A percentile compares a stretch with the other conserved stretches of the same genome.
phyloP scores from a whole-genome alignment of 352 stramenopile species.

The Pythium rishiriense region DNA sequence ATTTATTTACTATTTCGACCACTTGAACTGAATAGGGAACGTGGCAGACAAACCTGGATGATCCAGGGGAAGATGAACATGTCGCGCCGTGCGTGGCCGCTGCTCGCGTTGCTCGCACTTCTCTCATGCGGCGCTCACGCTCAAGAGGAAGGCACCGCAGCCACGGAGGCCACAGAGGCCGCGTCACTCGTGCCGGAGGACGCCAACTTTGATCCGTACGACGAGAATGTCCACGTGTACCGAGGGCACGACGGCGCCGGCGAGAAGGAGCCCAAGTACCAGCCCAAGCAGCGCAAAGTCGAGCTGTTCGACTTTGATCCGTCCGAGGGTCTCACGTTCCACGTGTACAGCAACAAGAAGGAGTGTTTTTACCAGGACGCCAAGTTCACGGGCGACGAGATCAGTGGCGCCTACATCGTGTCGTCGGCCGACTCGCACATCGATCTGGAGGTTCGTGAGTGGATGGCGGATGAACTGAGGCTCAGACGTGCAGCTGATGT shows the following conservation, averaged over 20 bases:
- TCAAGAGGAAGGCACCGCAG: background rate
- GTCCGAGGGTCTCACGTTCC: constrained; percentile 80
- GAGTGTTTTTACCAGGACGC: constrained; percentile 76
- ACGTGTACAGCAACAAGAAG: constrained; percentile 39
- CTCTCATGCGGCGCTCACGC: background rate
- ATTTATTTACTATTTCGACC: background rate
- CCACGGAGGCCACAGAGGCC: background rate
- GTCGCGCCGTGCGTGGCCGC: constrained; percentile 8
- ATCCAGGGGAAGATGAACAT: constrained; percentile 2
- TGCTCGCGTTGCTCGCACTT: background rate
- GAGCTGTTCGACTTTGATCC: constrained; percentile 82
- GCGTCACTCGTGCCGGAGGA: constrained; percentile 39
- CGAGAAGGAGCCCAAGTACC: constrained; percentile 27
- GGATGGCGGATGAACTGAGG: background rate
- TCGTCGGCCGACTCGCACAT: constrained; percentile 74
- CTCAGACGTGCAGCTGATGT: too few relatives aligned
- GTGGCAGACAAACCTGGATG: constrained; percentile 1
- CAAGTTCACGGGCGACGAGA: constrained; percentile 63
- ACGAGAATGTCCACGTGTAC: constrained; percentile 22
- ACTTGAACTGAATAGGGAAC: constrained; percentile 4
- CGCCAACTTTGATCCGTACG: constrained; percentile 64
- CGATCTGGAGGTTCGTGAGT: constrained; percentile 43
- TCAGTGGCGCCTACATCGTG: constrained; percentile 72
- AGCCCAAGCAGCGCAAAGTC: constrained; percentile 43
- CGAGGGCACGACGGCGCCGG: constrained; percentile 27